These are phyloP conservation scores for Macrophomina pseudophaseolina DNA, from an alignment of 2,329 filamentous ascomycete species.

Conservation along the genomic window DNA sequence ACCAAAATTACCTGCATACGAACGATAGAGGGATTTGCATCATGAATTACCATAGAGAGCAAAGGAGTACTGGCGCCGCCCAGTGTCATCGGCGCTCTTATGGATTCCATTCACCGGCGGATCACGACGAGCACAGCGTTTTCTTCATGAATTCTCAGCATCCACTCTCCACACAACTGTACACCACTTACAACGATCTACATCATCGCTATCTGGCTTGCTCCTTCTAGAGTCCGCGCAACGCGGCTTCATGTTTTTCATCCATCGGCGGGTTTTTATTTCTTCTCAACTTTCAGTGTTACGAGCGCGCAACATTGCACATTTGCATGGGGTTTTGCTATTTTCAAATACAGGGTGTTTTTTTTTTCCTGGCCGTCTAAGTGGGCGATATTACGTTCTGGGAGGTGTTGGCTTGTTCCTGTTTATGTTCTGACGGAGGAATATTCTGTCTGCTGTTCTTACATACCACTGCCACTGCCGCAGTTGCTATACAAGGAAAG, in stretches of 20 bases:
- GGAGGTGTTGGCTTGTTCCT: not conserved
- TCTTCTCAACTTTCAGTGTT: not conserved
- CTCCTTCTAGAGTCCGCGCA: not conserved
- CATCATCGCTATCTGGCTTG: constrained; percentile 10
- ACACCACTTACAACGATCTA: not conserved
- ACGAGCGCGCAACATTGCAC: constrained; percentile 9
- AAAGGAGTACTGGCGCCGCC: constrained; percentile 1
- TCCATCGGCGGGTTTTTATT: not conserved
- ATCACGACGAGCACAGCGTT: not conserved
- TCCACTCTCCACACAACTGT: not conserved
- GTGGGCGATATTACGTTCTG: not conserved
- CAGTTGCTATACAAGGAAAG: not conserved
- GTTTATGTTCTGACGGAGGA: not conserved
- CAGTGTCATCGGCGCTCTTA: too few relatives aligned
- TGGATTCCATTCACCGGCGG: too few relatives aligned
- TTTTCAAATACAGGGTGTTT: not conserved
- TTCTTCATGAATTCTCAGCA: not conserved
- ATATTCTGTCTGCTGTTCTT: not conserved
- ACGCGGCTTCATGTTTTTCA: not conserved
- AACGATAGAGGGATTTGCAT: not conserved
- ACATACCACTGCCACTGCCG: not conserved
- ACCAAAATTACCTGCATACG: constrained; percentile 1
- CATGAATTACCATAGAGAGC: not conserved
- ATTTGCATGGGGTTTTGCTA: not conserved
- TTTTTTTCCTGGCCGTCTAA: not conserved